Evolutionary conservation across 371 early-diverging fungal genomes (phyloP), one percentile per base, ranked within the genome.

Genomic region (Syncephalastrum monosporum): DNA sequence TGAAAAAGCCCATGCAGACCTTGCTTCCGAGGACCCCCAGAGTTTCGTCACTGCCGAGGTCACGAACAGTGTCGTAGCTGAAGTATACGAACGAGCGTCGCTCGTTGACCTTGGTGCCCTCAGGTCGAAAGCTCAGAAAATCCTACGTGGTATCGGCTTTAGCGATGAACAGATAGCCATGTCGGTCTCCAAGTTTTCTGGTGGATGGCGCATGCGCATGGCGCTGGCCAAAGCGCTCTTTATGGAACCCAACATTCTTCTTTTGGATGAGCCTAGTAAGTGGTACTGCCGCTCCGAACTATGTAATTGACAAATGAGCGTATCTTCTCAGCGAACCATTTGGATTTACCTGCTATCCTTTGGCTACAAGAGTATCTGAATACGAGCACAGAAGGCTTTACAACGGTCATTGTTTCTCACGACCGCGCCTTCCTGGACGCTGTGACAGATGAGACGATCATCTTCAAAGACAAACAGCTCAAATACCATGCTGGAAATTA

Each of bases 121-220:
- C 27, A 71, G 79, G 50, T 69, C 82, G 6, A 74, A 81, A n/a
- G 93, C 88, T 0, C 66, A 75, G 6, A 82, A 79, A 64, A 82
- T 88, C 21, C 61, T 87, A 29, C 59, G 52, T 10, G 87, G 89
- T 48, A 67, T 88, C 14, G 89, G 89, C 3, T 88, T 88, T 53
- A 64, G 65, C n/a, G 59, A 75, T 12, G 65, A 72, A 5, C 70
- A 78, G 44, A 65, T 74, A 15, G 62, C 58, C 2, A 24, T 65
- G n/a, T 60, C 74, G 3, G 71, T 86, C 42, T 68, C 76, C 8
- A 67, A 72, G 23, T 83, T 93, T 51, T 88, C 89, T 19, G 96
- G 97, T 54, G 97, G 97, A 16, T 95, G 96, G 97, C 79, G 85
- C 48, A 93, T 93, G 82, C 78, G 92, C 33, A 85, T 91, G 19